These are phyloP conservation scores for Talaromyces amestolkiae DNA, from an alignment of 2,329 filamentous ascomycete species.

Conservation along the genomic window DNA sequence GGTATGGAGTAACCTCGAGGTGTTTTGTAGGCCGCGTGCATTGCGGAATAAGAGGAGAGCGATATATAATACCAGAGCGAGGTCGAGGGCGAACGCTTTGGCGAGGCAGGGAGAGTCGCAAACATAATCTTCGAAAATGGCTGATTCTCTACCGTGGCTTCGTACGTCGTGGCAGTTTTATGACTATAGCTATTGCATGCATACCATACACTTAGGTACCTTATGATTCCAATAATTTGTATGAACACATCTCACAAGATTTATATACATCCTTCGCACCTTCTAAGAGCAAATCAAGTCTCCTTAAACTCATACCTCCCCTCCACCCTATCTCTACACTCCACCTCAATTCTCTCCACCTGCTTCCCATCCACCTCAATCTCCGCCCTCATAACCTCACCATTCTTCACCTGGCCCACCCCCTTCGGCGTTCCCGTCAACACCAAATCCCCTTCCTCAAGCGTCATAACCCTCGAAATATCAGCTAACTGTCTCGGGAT, in stretches of 20 bases:
- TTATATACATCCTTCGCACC: not conserved
- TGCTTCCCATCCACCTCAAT: conserved; percentile 77
- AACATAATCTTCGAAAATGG: too few species aligned
- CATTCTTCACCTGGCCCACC: conserved; percentile 78
- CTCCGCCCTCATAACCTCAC: conserved; percentile 83
- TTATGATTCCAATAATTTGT: not conserved
- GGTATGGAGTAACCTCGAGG: conserved; percentile 28
- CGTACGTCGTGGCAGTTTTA: not conserved
- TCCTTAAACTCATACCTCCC: conserved; percentile 74
- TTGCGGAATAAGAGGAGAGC: conserved; percentile 1
- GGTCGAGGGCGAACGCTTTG: conserved; percentile 2
- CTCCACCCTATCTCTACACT: conserved; percentile 70
- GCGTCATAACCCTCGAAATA: conserved; percentile 91
- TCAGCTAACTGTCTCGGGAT: conserved; percentile 86
- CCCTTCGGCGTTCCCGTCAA: conserved; percentile 97
- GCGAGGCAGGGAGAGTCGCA: not conserved
- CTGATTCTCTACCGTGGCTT: too few species aligned
- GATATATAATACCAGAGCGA: conserved; percentile 7
- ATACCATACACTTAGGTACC: not conserved
- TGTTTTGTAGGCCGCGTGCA: conserved; percentile 10
- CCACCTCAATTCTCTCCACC: conserved; percentile 77
- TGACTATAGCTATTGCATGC: not conserved
- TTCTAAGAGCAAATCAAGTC: conserved; percentile 50
- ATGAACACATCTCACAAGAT: not conserved
- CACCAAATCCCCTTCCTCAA: conserved; percentile 88